Conservation (phyloP, 1,139 yeast genomes). For the Suhomyces coccinellae region DNA sequence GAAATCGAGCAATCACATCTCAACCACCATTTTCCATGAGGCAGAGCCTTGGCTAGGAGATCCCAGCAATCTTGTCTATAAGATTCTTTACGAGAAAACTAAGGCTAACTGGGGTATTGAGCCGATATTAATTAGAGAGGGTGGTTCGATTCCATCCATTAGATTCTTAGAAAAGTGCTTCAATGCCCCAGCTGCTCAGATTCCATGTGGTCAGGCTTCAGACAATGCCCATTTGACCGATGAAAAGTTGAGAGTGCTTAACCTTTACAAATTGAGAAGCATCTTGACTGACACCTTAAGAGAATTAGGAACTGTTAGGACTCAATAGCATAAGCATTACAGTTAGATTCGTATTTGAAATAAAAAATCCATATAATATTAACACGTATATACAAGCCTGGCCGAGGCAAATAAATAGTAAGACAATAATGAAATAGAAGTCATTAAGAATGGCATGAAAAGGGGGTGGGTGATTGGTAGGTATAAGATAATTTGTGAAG, state of each 20-base stretch:
- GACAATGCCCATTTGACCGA: slow-evolving; percentile 93
- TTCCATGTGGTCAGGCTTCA: slow-evolving; percentile 94
- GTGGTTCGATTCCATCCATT: slow-evolving; percentile 93
- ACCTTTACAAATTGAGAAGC: slow-evolving; percentile 70
- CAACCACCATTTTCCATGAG: slow-evolving; percentile 66
- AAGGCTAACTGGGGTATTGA: slow-evolving; percentile 62
- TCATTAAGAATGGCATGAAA: background rate
- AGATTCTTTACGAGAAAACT: slow-evolving; percentile 60
- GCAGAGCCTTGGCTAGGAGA: slow-evolving; percentile 98
- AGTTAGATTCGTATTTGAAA: background rate
- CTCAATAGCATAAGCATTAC: background rate
- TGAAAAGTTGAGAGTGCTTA: slow-evolving; percentile 77
- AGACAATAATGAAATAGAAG: slow-evolving; percentile 10
- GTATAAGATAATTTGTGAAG: background rate
- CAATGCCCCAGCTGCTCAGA: slow-evolving; percentile 87
- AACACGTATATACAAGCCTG: slow-evolving; percentile 3
- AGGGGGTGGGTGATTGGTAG: background rate
- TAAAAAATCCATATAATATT: slow-evolving; percentile 1
- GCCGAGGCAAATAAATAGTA: slow-evolving; percentile 2
- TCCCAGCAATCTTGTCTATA: slow-evolving; percentile 70
- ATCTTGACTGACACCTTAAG: slow-evolving; percentile 59
- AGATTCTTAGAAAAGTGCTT: slow-evolving; percentile 80
- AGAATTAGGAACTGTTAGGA: slow-evolving; percentile 28
- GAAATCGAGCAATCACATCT: slow-evolving; percentile 59
- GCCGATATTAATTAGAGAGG: slow-evolving; percentile 89